Evolutionary conservation across 352 stramenopile species (phyloP).

Genomic region (Blastocystis sp.): DNA sequence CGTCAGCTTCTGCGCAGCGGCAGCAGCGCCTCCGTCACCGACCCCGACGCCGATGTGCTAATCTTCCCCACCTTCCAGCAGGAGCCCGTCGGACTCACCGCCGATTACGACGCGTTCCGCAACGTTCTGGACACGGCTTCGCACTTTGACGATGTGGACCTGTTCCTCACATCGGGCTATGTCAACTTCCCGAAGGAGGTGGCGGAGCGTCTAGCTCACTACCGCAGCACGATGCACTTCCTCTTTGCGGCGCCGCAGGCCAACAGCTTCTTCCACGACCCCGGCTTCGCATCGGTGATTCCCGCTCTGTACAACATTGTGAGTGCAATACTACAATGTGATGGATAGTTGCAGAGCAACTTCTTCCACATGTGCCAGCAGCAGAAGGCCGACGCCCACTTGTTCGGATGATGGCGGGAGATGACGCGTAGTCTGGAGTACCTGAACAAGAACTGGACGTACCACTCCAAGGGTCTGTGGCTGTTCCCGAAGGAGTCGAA

Average conservation of each 20-base stretch:
- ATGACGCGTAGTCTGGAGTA: conserved; percentile 30
- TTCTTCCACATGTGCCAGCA: not conserved
- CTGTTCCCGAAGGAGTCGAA: not conserved
- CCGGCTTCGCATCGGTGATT: conserved; percentile 60
- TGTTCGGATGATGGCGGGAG: not conserved
- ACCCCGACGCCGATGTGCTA: conserved; percentile 1
- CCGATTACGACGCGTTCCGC: conserved; percentile 10
- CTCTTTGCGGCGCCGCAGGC: conserved; percentile 66
- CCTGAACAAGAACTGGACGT: conserved; percentile 57
- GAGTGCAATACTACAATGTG: not conserved
- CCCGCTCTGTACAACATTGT: conserved; percentile 65
- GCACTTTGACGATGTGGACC: not conserved
- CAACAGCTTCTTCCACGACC: conserved; percentile 68
- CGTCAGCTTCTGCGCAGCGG: not conserved
- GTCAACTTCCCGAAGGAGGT: conserved; percentile 67
- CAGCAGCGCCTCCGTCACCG: not conserved
- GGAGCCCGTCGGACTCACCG: conserved; percentile 16
- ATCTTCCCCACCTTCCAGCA: conserved; percentile 51
- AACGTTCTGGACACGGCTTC: not conserved
- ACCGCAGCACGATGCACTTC: conserved; percentile 10
- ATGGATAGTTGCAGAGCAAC: not conserved
- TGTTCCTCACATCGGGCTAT: conserved; percentile 69
- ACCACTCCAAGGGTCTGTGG: conserved; percentile 48
- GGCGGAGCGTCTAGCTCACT: conserved; percentile 11
- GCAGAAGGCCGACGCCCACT: not conserved